Evolutionary conservation across 78 protist species (phyloP).

Genomic region (Dictyostelium brefeldianum): DNA sequence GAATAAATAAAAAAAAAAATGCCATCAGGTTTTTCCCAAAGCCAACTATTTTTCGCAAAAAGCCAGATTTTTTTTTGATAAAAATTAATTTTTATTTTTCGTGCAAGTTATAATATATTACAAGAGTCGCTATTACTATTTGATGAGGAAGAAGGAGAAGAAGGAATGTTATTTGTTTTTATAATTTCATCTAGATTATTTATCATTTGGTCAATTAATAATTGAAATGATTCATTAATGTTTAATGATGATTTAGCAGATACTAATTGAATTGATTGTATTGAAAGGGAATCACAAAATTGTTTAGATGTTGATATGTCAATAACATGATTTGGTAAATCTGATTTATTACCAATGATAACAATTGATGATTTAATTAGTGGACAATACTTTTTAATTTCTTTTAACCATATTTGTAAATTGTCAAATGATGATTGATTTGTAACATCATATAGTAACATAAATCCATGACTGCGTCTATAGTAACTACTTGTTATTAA

Average conservation of each 20-base stretch:
- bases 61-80: no score
- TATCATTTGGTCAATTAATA: not conserved
- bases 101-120: no score
- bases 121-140: no score
- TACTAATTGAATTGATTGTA: not conserved
- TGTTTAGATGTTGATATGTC: not conserved
- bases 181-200: no score
- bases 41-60: no score
- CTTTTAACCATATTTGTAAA: not conserved
- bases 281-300: not conserved
- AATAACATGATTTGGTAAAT: not conserved
- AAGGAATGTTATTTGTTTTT: no score
- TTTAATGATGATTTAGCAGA: not conserved
- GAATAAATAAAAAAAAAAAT: no score
- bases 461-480: not conserved
- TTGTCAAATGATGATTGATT: not conserved
- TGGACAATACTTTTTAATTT: not conserved
- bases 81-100: no score
- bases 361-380: not conserved
- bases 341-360: slow-evolving; percentile 8
- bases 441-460: not conserved
- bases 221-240: not conserved
- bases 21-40: no score
- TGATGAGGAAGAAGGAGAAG: no score
- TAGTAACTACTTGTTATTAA: not conserved